Conservation (phyloP, 306 rosid species). For the Adenanthera pavonina region DNA sequence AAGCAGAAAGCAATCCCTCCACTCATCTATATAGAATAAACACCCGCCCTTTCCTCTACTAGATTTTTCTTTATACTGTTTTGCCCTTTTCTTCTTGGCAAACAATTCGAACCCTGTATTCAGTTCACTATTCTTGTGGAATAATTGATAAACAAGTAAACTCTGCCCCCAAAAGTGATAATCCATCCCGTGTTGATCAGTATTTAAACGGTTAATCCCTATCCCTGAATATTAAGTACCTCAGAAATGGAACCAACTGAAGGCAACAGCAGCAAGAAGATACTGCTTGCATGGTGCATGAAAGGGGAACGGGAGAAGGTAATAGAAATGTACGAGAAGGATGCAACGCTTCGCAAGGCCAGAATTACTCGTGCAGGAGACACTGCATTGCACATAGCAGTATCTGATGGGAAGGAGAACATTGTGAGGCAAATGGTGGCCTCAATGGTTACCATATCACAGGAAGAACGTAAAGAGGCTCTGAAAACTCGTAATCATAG, state of each 20-base stretch:
- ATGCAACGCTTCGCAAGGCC: conserved; percentile 1
- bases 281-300: conserved; percentile 25
- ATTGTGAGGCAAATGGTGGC: conserved; percentile 26
- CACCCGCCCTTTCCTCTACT: not conserved
- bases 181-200: not conserved
- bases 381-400: conserved; percentile 60
- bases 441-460: not conserved
- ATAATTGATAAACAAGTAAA: not conserved
- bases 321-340: not conserved
- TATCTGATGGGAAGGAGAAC: conserved; percentile 40
- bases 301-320: conserved; percentile 44
- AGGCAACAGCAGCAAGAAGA: not conserved
- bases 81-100: not conserved
- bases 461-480: not conserved
- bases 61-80: not conserved
- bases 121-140: not conserved
- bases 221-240: not conserved
- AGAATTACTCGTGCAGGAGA: conserved; percentile 30
- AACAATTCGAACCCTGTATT: no score
- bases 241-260: not conserved
- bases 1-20: no score
- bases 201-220: not conserved
- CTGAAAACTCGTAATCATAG: conserved; percentile 11
- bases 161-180: not conserved
- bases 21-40: not conserved